Conservation (phyloP, 2,329 filamentous ascomycete genomes). For the Aspergillus viridinutans region DNA sequence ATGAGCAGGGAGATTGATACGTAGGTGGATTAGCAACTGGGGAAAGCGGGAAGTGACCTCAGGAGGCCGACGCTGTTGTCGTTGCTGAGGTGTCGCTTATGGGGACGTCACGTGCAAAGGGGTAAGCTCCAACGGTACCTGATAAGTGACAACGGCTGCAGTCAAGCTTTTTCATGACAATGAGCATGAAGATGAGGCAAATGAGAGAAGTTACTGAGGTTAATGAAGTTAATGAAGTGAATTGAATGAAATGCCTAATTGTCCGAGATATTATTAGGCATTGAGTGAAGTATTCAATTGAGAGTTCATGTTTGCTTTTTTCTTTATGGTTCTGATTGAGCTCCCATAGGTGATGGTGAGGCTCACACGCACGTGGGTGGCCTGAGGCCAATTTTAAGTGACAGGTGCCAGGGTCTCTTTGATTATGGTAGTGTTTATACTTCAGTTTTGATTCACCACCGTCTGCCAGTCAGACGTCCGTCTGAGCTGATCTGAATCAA, state of each 20-base stretch:
- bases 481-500: neutral
- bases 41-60: conserved; percentile 37
- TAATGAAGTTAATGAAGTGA: neutral
- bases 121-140: conserved; percentile 11
- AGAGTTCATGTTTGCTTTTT: neutral
- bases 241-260: neutral
- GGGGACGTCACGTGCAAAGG: conserved; percentile 30
- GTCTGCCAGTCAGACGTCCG: too few species aligned
- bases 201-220: neutral
- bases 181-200: neutral
- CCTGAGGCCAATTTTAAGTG: neutral
- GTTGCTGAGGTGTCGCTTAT: conserved; percentile 42
- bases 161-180: neutral
- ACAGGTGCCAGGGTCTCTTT: neutral
- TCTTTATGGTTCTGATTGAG: neutral
- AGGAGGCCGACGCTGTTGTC: conserved; percentile 34
- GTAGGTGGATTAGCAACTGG: conserved; percentile 19
- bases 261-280: neutral
- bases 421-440: too few species aligned
- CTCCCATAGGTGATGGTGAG: neutral
- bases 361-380: neutral
- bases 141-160: conserved; percentile 4
- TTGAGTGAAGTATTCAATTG: neutral
- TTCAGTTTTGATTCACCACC: too few species aligned
- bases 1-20: conserved; percentile 10